phyloP scores from a whole-genome alignment of 2,329 filamentous ascomycete genomes.

The Apiospora phragmitis region DNA sequence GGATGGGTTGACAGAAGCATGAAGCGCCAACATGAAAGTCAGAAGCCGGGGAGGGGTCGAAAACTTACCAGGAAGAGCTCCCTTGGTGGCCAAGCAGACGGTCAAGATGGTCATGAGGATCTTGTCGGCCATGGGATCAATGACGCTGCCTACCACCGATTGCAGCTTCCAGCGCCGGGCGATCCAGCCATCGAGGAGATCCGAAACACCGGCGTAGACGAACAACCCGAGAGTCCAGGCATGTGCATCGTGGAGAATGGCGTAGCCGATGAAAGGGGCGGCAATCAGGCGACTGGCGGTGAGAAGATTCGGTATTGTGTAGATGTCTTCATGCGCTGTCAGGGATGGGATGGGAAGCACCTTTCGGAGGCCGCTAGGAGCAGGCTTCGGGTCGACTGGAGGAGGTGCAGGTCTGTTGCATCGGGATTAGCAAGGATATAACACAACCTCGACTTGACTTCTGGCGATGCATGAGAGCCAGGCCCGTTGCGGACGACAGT shows the following conservation, averaged over 20 bases:
- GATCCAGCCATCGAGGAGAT: slow-evolving; percentile 92
- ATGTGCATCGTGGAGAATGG: slow-evolving; percentile 81
- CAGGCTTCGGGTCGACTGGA: neutral
- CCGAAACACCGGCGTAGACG: slow-evolving; percentile 86
- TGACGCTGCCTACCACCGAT: slow-evolving; percentile 91
- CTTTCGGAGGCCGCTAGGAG: slow-evolving; percentile 24
- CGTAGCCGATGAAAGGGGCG: slow-evolving; percentile 84
- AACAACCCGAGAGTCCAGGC: slow-evolving; percentile 81
- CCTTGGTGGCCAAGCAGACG: slow-evolving; percentile 80
- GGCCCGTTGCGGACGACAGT: neutral
- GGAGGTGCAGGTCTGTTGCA: slow-evolving; percentile 1
- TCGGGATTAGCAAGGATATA: neutral
- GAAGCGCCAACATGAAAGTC: slow-evolving; percentile 10
- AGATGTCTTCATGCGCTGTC: slow-evolving; percentile 80
- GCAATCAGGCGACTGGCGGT: slow-evolving; percentile 83
- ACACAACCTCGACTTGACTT: slow-evolving; percentile 1
- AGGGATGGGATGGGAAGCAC: slow-evolving; percentile 33
- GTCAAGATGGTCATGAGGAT: slow-evolving; percentile 91
- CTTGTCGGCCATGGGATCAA: slow-evolving; percentile 98
- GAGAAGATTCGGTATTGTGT: slow-evolving; percentile 91
- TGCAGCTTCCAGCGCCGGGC: slow-evolving; percentile 83
- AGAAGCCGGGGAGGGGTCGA: neutral
- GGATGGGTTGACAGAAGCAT: neutral
- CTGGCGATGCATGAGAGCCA: neutral
- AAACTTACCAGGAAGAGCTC: slow-evolving; percentile 71